phyloP scores from a whole-genome alignment of 2,329 filamentous ascomycete species.

The Nannizziopsis arthrosporioides region DNA sequence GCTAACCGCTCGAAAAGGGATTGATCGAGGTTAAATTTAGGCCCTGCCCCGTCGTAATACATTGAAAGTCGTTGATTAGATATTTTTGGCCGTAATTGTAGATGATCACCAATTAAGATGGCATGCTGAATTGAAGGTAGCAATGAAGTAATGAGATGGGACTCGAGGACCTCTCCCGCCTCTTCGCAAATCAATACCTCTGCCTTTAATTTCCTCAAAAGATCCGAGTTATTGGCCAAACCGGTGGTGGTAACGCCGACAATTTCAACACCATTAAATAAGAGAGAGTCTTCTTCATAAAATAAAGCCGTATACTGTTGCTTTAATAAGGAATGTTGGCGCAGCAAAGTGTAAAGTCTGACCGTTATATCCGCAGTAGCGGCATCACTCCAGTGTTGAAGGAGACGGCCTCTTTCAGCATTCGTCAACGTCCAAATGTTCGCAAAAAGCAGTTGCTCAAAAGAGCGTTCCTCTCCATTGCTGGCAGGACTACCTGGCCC shows the following conservation, averaged over 20 bases:
- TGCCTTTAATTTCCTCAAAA: slow-evolving; percentile 44
- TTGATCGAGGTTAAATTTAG: too few relatives aligned
- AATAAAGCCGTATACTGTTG: slow-evolving; percentile 1
- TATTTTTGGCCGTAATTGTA: too few relatives aligned
- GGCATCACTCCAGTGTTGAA: too few relatives aligned
- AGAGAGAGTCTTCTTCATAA: slow-evolving; percentile 30
- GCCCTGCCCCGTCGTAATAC: too few relatives aligned
- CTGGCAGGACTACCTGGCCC: not conserved
- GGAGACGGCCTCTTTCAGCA: not conserved
- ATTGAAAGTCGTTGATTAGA: too few relatives aligned
- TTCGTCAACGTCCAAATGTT: not conserved
- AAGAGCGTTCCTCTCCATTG: not conserved
- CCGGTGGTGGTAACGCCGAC: slow-evolving; percentile 62
- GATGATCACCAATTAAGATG: slow-evolving; percentile 48
- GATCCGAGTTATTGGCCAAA: slow-evolving; percentile 49
- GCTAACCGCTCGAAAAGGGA: too few relatives aligned
- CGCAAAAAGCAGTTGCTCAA: not conserved
- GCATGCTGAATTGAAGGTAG: slow-evolving; percentile 47
- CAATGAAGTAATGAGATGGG: slow-evolving; percentile 53
- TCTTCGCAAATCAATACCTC: slow-evolving; percentile 60
- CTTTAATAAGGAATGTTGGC: too few relatives aligned
- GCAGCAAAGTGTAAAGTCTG: not conserved
- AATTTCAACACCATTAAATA: slow-evolving; percentile 46
- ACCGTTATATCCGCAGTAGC: too few relatives aligned
- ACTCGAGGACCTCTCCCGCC: slow-evolving; percentile 61